These are phyloP conservation scores for Allomyces macrogynus DNA, from an alignment of 192 early-diverging fungal species.

Conservation along the genomic window DNA sequence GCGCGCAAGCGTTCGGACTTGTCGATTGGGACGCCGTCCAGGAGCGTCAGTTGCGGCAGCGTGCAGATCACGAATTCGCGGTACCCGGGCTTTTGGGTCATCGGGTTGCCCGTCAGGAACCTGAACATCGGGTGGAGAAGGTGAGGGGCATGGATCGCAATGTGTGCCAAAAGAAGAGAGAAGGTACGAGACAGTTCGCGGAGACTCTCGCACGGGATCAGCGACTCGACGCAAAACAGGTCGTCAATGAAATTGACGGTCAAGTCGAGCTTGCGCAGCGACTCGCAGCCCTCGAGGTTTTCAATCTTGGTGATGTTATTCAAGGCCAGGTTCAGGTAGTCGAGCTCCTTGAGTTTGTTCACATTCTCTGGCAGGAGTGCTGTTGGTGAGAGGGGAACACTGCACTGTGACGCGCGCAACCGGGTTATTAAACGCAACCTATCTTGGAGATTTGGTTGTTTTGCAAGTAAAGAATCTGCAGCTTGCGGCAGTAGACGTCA, in stretches of 20 bases:
- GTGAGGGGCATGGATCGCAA: too few relatives aligned
- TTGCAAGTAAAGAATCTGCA: slow-evolving; percentile 35
- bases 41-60: slow-evolving; percentile 28
- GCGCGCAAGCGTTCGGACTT: slow-evolving; percentile 34
- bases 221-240: slow-evolving; percentile 19
- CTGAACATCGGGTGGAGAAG: slow-evolving; percentile 8
- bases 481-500: slow-evolving; percentile 30
- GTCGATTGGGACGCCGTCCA: slow-evolving; percentile 29
- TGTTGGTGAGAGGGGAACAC: too few relatives aligned
- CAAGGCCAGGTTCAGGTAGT: slow-evolving; percentile 33
- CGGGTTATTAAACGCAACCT: slow-evolving; percentile 12
- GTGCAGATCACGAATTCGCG: slow-evolving; percentile 25
- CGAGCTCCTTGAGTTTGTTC: slow-evolving; percentile 28
- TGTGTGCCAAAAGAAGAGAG: too few relatives aligned
- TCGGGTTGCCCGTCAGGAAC: slow-evolving; percentile 32
- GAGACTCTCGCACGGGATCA: slow-evolving; percentile 18
- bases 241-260: slow-evolving; percentile 40
- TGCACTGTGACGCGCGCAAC: background rate
- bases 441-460: slow-evolving; percentile 37
- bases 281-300: slow-evolving; percentile 34
- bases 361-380: slow-evolving; percentile 19
- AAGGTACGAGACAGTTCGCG: slow-evolving; percentile 17
- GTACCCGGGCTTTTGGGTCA: slow-evolving; percentile 25
- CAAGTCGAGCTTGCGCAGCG: slow-evolving; percentile 29
- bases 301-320: slow-evolving; percentile 34